A percentile compares a stretch with the other conserved stretches of the same genome.
These are phyloP conservation scores for Penicillium nucicola DNA, from an alignment of 495 filamentous ascomycete genomes.

Conservation along the genomic window DNA sequence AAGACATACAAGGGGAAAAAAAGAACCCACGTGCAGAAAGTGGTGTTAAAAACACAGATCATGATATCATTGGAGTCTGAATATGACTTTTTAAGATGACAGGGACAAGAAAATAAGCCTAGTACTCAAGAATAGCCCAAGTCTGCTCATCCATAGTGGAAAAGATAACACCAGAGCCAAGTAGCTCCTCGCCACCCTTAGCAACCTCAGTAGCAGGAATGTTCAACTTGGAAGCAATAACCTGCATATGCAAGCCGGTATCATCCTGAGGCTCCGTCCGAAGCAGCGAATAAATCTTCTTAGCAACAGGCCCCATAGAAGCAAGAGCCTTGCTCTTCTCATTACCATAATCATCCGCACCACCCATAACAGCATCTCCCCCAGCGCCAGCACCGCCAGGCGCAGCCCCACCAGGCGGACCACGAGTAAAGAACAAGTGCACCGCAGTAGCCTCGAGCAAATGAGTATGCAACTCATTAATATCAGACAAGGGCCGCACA, in stretches of 20 bases:
- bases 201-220: constrained; percentile 66
- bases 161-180: constrained; percentile 71
- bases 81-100: constrained; percentile 4
- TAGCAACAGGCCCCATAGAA: constrained; percentile 52
- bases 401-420: constrained; percentile 49
- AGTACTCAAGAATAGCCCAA: constrained; percentile 69
- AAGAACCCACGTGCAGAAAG: not conserved
- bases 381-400: constrained; percentile 23
- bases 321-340: constrained; percentile 37
- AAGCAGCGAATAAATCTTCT: constrained; percentile 66
- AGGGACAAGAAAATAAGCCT: constrained; percentile 7
- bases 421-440: constrained; percentile 83
- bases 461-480: constrained; percentile 90
- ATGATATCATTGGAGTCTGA: constrained; percentile 29
- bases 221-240: constrained; percentile 61
- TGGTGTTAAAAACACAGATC: constrained; percentile 14
- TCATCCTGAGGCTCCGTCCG: constrained; percentile 61
- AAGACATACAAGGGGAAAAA: not conserved
- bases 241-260: constrained; percentile 76
- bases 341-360: constrained; percentile 32
- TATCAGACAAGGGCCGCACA: constrained; percentile 73
- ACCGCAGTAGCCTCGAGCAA: constrained; percentile 83
- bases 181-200: constrained; percentile 73
- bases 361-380: constrained; percentile 41
- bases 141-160: constrained; percentile 87